A percentile compares a stretch with the other conserved stretches of the same genome.
Evolutionary conservation across 2,329 filamentous ascomycete genomes (phyloP).

Genomic region (Onygenales sp.): DNA sequence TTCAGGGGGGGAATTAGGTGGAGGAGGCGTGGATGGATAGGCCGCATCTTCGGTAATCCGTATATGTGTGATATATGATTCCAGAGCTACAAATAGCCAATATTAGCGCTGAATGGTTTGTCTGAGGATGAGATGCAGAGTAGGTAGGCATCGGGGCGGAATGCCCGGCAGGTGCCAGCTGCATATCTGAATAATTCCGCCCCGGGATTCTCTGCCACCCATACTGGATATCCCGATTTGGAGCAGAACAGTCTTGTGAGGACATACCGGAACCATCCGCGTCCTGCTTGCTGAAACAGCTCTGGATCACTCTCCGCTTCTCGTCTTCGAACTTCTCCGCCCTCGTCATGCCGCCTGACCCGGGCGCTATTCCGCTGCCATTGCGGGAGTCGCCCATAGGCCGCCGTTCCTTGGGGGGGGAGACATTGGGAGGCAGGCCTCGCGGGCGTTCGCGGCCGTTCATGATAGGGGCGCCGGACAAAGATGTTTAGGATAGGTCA

Average conservation of each 20-base stretch:
- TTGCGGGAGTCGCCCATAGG: slow-evolving; percentile 25
- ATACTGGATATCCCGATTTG: not conserved
- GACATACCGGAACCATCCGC: slow-evolving; percentile 71
- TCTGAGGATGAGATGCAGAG: not conserved
- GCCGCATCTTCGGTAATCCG: slow-evolving; percentile 77
- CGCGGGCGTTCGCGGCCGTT: slow-evolving; percentile 28
- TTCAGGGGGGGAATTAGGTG: slow-evolving; percentile 61
- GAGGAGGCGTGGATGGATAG: slow-evolving; percentile 74
- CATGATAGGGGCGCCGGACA: slow-evolving; percentile 21
- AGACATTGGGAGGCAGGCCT: slow-evolving; percentile 21
- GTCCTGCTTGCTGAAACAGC: slow-evolving; percentile 87
- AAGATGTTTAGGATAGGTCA: not conserved
- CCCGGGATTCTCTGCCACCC: not conserved
- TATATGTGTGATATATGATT: slow-evolving; percentile 98
- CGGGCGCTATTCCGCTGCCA: slow-evolving; percentile 18
- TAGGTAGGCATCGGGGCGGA: not conserved
- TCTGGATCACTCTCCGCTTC: slow-evolving; percentile 87
- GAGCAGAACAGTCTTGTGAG: not conserved
- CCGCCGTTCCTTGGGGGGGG: slow-evolving; percentile 22
- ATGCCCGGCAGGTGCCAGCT: not conserved
- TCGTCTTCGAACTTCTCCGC: slow-evolving; percentile 95
- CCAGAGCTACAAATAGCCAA: slow-evolving; percentile 43
- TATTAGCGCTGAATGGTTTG: slow-evolving; percentile 13
- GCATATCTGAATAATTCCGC: not conserved
- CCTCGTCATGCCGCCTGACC: slow-evolving; percentile 28